Evolutionary conservation across 2,329 filamentous ascomycete genomes (phyloP), one percentile per base, ranked within the genome.

Genomic region (Calonectria honghensis): DNA sequence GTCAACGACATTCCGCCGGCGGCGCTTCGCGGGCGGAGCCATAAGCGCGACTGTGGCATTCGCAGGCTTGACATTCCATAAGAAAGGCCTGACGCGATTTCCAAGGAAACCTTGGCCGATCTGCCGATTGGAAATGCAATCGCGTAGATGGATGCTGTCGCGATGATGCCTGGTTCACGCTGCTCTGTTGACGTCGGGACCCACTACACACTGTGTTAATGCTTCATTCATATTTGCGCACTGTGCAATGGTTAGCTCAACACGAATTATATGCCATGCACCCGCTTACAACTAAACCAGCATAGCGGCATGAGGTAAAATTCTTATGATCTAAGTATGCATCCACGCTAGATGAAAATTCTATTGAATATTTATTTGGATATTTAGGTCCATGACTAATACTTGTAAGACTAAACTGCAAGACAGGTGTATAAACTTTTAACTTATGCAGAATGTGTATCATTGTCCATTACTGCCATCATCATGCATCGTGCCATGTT

Each of bases 1-100:
- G 67, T 88, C 86, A 75, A 91, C 83, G 79, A 90, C 84, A 82
- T 90, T 91, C 79, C 89, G 89, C 87, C 88, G 90, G 79, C 89
- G 89, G 83, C 91, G 89, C 85, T 91, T 91, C 82, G 89, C 85
- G 76, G 89, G 88, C 84, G 90, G 90, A 80, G 89, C 89, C 90
- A 92, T 92, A 79, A 85, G 78, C 81, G 83, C 82, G 77, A 79
- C 71, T 79, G 76, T 68, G 78, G 79, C 81, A 83, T 84, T 70
- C 79, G 81, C 72, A 73, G 61, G 65, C 54, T 57, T 63, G 69
- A 54, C 71, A 78, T 81, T 76, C 76, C 81, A 82, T 77, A 73
- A 68, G 74, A 68, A 69, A 39, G 50, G 51, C 27, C 39, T 24
- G 73, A 70, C 27, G 69, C 66, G 54, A 75, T 70, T 48, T 70